Conservation (phyloP, 164 flowering plant genomes). For the Taxillus chinensis region DNA sequence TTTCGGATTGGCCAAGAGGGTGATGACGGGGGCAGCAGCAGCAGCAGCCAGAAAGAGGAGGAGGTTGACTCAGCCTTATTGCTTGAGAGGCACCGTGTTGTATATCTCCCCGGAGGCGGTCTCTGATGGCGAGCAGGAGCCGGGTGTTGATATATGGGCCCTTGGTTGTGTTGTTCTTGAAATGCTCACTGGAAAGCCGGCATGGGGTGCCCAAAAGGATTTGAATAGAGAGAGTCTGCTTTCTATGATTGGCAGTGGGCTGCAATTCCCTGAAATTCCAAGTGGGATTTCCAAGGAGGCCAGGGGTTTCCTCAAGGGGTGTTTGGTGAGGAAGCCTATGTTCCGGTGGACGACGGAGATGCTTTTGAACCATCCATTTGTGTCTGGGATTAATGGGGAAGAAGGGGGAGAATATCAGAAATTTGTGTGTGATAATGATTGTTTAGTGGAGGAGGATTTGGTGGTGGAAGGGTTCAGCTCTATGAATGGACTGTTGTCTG, state of each 20-base stretch:
- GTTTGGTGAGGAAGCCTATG: constrained; percentile 13
- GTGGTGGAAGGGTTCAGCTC: too few species aligned
- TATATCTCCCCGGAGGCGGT: constrained; percentile 19
- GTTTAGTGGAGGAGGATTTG: too few species aligned
- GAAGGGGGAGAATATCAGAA: constrained; percentile 1
- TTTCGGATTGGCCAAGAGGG: constrained; percentile 12
- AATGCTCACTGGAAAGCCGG: constrained; percentile 19
- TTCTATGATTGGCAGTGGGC: constrained; percentile 3
- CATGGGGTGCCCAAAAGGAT: constrained; percentile 6
- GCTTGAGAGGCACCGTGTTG: constrained; percentile 13
- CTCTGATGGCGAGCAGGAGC: constrained; percentile 10
- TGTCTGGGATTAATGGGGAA: constrained; percentile 8
- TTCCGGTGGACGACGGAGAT: constrained; percentile 12
- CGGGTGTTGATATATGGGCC: constrained; percentile 19
- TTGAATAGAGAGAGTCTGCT: constrained; percentile 9
- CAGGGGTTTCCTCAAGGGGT: constrained; percentile 13
- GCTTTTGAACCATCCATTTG: constrained; percentile 19
- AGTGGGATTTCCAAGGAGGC: constrained; percentile 11
- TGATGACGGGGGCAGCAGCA: neutral
- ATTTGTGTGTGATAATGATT: neutral
- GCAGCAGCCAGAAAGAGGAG: constrained; percentile 12
- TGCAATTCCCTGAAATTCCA: constrained; percentile 10
- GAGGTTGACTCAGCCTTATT: constrained; percentile 5
- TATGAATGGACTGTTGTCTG: too few species aligned
- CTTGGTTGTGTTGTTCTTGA: constrained; percentile 19